Evolutionary conservation across 306 rosid genomes (phyloP).

Genomic region (Sechiopsis laciniata): DNA sequence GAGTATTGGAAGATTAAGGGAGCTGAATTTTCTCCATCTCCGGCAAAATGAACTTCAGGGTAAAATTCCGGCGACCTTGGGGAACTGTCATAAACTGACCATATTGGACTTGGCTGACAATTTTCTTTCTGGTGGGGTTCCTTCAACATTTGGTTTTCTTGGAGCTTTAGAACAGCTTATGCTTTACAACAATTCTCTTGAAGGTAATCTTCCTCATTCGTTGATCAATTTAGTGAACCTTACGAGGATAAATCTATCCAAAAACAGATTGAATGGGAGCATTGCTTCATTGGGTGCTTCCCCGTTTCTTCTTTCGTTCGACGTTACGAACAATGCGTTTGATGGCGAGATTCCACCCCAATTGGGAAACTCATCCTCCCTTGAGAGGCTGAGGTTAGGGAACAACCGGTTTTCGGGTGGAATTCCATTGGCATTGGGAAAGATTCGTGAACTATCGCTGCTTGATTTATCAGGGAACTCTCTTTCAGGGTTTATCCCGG

Average conservation of each 20-base stretch:
- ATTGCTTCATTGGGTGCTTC: constrained; percentile 61
- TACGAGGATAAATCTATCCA: constrained; percentile 77
- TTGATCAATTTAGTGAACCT: constrained; percentile 50
- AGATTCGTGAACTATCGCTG: constrained; percentile 46
- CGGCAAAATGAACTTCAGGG: constrained; percentile 84
- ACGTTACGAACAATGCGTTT: constrained; percentile 62
- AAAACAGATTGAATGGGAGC: constrained; percentile 74
- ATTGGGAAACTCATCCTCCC: constrained; percentile 58
- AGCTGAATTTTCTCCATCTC: constrained; percentile 72
- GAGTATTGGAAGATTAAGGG: constrained; percentile 67
- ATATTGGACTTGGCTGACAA: constrained; percentile 82
- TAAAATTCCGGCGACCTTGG: constrained; percentile 71
- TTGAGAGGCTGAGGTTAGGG: constrained; percentile 72
- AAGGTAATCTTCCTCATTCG: constrained; percentile 75
- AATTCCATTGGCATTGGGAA: constrained; percentile 62
- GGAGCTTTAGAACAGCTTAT: constrained; percentile 55
- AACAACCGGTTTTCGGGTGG: constrained; percentile 66
- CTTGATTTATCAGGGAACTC: constrained; percentile 72
- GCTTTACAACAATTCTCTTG: constrained; percentile 93
- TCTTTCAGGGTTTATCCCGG: constrained; percentile 66
- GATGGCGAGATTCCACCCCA: constrained; percentile 63
- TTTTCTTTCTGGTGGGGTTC: constrained; percentile 62
- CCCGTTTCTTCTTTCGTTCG: constrained; percentile 58
- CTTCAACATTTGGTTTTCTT: constrained; percentile 56
- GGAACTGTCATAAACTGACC: constrained; percentile 59